Evolutionary conservation across 129 eudicot genomes (phyloP).

Genomic region (Flaveria bidentis): DNA sequence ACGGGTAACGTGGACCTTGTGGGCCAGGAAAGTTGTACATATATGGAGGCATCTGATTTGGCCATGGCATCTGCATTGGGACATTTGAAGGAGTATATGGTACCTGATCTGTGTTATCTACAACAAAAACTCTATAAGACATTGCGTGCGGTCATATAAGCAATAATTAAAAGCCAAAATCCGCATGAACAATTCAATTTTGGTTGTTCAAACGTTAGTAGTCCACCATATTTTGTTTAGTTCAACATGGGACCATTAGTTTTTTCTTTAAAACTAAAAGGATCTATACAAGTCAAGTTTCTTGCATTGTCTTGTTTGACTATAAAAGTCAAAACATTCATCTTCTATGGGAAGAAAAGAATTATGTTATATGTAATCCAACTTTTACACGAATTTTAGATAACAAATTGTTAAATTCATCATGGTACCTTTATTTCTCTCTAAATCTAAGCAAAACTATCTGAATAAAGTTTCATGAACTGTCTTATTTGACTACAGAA

Average conservation of each 20-base stretch:
- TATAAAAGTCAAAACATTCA: not conserved
- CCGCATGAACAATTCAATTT: not conserved
- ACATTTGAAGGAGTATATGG: constrained; percentile 52
- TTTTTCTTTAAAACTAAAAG: not conserved
- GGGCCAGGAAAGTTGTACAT: constrained; percentile 73
- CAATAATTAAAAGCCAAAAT: not conserved
- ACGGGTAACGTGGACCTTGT: constrained; percentile 63
- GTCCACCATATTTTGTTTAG: not conserved
- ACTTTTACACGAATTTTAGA: too few species aligned
- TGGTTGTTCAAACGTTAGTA: not conserved
- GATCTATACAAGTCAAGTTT: not conserved
- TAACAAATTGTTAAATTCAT: too few species aligned
- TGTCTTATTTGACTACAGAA: not conserved
- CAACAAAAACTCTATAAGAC: constrained; percentile 18
- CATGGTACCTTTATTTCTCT: not conserved
- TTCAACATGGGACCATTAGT: not conserved
- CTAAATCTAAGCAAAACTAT: not conserved
- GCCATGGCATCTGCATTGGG: constrained; percentile 77
- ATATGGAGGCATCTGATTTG: constrained; percentile 78
- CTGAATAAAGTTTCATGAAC: not conserved
- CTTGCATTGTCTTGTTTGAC: constrained; percentile 7
- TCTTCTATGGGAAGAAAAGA: not conserved
- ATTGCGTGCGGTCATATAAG: constrained; percentile 9
- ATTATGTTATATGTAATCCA: too few species aligned
- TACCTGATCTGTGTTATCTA: constrained; percentile 55